A percentile compares a stretch with the other conserved stretches of the same genome.
phyloP scores from a whole-genome alignment of 305 asterid species.

The Nicotiana rustica region DNA sequence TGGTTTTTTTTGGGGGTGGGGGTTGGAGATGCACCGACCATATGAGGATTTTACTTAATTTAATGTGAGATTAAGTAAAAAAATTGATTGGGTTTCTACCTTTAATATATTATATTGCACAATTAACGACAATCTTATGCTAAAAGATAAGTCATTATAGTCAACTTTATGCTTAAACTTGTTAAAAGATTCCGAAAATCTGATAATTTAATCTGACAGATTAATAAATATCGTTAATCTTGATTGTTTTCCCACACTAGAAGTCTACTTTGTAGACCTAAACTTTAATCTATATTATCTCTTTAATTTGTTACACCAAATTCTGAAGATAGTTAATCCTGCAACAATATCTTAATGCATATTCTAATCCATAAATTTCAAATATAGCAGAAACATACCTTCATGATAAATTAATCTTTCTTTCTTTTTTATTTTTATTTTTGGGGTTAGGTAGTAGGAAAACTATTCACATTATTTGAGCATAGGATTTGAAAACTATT shows the following conservation, averaged over 20 bases:
- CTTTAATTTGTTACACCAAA: background rate
- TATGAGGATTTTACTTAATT: background rate
- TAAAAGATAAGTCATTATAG: background rate
- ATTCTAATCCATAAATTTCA: background rate
- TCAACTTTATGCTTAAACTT: slow-evolving; percentile 6
- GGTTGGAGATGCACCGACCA: background rate
- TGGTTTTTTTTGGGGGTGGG: background rate
- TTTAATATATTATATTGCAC: background rate
- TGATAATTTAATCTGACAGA: background rate
- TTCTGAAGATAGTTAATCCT: background rate
- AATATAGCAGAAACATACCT: background rate
- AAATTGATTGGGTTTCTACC: background rate
- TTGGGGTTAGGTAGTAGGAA: background rate
- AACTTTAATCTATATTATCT: slow-evolving; percentile 1
- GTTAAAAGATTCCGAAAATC: background rate
- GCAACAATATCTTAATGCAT: background rate
- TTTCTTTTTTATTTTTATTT: background rate
- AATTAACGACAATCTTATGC: background rate
- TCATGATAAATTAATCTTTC: background rate
- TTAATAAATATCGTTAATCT: background rate
- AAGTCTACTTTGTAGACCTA: slow-evolving; percentile 10
- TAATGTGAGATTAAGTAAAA: background rate
- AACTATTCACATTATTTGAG: background rate
- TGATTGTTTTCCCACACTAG: background rate
- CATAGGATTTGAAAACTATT: background rate